Percentiles rank a stretch among this genome's conserved stretches.
Evolutionary conservation across 805 yeast species (phyloP).

Genomic region (Pichia paraexigua): DNA sequence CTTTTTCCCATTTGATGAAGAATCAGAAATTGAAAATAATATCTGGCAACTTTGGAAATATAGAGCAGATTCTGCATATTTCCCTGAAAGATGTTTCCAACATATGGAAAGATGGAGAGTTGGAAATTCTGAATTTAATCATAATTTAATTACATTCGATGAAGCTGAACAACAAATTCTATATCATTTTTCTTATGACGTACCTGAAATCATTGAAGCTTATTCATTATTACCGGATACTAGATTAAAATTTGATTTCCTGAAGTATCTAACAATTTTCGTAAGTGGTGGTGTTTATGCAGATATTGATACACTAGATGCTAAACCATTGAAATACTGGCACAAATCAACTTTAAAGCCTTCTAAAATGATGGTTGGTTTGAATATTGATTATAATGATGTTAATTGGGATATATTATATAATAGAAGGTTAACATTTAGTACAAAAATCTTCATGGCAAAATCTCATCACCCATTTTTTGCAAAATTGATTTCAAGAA

Average conservation of each 20-base stretch:
- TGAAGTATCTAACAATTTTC: slow-evolving; percentile 44
- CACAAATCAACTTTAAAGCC: slow-evolving; percentile 18
- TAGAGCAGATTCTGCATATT: slow-evolving; percentile 20
- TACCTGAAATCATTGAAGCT: slow-evolving; percentile 47
- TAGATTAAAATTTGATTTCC: slow-evolving; percentile 44
- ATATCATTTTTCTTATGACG: slow-evolving; percentile 22
- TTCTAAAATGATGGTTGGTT: slow-evolving; percentile 23
- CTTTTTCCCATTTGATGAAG: slow-evolving; percentile 20
- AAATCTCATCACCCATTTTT: slow-evolving; percentile 30
- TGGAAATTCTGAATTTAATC: slow-evolving; percentile 24
- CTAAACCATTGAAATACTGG: slow-evolving; percentile 36
- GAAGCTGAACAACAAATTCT: slow-evolving; percentile 25
- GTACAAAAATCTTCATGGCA: slow-evolving; percentile 23
- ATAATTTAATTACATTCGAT: slow-evolving; percentile 23
- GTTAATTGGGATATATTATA: slow-evolving; percentile 26
- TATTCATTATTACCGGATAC: slow-evolving; percentile 44
- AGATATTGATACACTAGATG: slow-evolving; percentile 51
- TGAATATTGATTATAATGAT: slow-evolving; percentile 26
- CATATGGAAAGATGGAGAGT: slow-evolving; percentile 29
- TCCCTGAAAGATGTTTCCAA: slow-evolving; percentile 25
- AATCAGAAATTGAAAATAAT: slow-evolving; percentile 21
- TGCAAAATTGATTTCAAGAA: slow-evolving; percentile 27
- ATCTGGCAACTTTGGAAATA: slow-evolving; percentile 26
- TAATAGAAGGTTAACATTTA: slow-evolving; percentile 26
- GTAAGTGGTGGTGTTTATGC: slow-evolving; percentile 56